Conservation (phyloP, 2,329 filamentous ascomycete genomes). For the Fusarium nodosum region DNA sequence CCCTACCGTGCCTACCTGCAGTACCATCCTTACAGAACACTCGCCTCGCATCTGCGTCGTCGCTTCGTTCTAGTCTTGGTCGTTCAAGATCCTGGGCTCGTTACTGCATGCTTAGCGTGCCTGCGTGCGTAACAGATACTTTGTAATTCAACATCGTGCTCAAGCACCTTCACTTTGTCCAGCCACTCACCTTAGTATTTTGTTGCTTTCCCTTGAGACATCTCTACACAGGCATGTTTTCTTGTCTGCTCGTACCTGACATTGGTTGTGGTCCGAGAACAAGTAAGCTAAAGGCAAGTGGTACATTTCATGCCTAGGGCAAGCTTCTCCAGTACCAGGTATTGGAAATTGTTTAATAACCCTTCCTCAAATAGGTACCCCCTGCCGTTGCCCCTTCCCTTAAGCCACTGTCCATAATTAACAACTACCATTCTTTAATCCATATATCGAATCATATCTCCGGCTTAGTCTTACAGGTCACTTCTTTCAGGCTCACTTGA, state of each 20-base stretch:
- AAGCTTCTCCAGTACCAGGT: constrained; percentile 10
- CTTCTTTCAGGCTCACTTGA: neutral
- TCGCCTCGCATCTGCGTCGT: constrained; percentile 11
- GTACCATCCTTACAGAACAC: constrained; percentile 7
- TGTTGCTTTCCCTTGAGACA: constrained; percentile 3
- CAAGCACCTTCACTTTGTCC: constrained; percentile 10
- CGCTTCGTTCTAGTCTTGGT: neutral
- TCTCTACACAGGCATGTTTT: constrained; percentile 6
- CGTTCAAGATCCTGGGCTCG: constrained; percentile 18
- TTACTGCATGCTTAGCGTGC: constrained; percentile 4
- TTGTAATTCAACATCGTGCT: constrained; percentile 3
- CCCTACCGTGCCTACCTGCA: constrained; percentile 1
- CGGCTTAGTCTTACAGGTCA: neutral
- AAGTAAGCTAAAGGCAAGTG: constrained; percentile 1
- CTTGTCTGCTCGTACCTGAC: constrained; percentile 1
- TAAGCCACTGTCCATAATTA: neutral
- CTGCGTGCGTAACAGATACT: neutral
- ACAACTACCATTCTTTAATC: neutral
- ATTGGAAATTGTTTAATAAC: constrained; percentile 23
- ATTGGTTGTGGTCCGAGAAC: constrained; percentile 22
- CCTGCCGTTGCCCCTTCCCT: neutral
- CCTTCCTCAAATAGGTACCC: neutral
- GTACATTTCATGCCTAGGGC: constrained; percentile 10
- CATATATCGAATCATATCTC: constrained; percentile 1
- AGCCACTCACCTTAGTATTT: constrained; percentile 13